Evolutionary conservation across 495 filamentous ascomycete genomes (phyloP).

Genomic region (Bacidia gigantensis): DNA sequence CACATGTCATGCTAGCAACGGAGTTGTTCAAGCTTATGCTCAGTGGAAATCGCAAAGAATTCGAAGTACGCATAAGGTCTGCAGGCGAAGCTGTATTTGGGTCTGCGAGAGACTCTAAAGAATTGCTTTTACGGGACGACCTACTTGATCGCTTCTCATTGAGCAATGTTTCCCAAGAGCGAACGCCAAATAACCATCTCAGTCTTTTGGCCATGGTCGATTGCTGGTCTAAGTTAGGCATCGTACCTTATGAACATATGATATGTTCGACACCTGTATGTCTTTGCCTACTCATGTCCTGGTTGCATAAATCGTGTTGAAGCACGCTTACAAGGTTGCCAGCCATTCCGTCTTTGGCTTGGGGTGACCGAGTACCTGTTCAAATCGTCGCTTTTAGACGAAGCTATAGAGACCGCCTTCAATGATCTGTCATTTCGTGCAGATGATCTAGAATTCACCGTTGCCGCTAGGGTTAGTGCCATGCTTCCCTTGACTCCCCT

Average conservation of each 20-base stretch:
- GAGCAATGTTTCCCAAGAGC: constrained; percentile 47
- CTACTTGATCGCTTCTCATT: constrained; percentile 80
- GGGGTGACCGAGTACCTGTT: constrained; percentile 96
- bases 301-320: neutral
- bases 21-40: constrained; percentile 96
- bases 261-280: constrained; percentile 87
- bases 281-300: constrained; percentile 2
- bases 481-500: neutral
- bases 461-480: constrained; percentile 62
- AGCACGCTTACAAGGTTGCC: neutral
- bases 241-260: constrained; percentile 97
- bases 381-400: constrained; percentile 74
- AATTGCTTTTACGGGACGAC: constrained; percentile 64
- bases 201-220: constrained; percentile 96
- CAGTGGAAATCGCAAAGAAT: constrained; percentile 62
- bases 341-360: constrained; percentile 94
- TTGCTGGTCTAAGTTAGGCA: constrained; percentile 87
- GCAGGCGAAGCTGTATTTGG: constrained; percentile 74
- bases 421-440: constrained; percentile 76
- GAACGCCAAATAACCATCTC: constrained; percentile 79
- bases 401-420: constrained; percentile 70
- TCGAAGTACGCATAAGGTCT: constrained; percentile 61
- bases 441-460: constrained; percentile 94
- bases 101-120: constrained; percentile 37
- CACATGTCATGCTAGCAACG: too few relatives aligned